Conservation (phyloP, 257 asterid genomes). For the Leonotis leonurus region DNA sequence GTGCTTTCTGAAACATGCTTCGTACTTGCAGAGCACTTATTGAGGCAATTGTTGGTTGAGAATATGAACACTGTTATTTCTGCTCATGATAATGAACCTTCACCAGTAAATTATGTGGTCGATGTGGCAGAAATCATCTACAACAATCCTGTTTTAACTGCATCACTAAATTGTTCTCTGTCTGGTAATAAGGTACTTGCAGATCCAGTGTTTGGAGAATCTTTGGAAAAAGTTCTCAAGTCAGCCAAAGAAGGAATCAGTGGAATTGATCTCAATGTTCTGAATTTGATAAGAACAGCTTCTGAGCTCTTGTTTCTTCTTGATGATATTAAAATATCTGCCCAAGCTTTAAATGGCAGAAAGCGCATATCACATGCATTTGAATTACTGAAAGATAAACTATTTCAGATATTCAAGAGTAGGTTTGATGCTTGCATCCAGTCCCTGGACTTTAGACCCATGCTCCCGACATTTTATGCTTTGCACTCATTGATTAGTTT, state of each 20-base stretch:
- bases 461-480: constrained; percentile 44
- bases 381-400: constrained; percentile 39
- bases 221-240: constrained; percentile 41
- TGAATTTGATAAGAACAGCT: constrained; percentile 45
- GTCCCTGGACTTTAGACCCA: constrained; percentile 37
- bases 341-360: constrained; percentile 28
- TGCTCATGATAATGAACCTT: constrained; percentile 23
- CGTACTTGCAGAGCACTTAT: constrained; percentile 43
- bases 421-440: constrained; percentile 51
- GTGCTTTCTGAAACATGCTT: constrained; percentile 48
- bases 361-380: constrained; percentile 39
- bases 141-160: constrained; percentile 53
- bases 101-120: constrained; percentile 25
- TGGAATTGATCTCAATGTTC: constrained; percentile 54
- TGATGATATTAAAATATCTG: constrained; percentile 22
- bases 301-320: constrained; percentile 41
- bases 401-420: constrained; percentile 45
- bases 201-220: constrained; percentile 40
- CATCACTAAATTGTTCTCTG: constrained; percentile 48
- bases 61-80: constrained; percentile 20
- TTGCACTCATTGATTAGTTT: constrained; percentile 34
- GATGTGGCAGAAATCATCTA: constrained; percentile 60
- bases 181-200: constrained; percentile 29
- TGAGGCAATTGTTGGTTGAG: constrained; percentile 46
- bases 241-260: constrained; percentile 36